Base-by-base conservation (phyloP, 1,284 basidiomycete genomes). In the Ustilago trichophora region DNA sequence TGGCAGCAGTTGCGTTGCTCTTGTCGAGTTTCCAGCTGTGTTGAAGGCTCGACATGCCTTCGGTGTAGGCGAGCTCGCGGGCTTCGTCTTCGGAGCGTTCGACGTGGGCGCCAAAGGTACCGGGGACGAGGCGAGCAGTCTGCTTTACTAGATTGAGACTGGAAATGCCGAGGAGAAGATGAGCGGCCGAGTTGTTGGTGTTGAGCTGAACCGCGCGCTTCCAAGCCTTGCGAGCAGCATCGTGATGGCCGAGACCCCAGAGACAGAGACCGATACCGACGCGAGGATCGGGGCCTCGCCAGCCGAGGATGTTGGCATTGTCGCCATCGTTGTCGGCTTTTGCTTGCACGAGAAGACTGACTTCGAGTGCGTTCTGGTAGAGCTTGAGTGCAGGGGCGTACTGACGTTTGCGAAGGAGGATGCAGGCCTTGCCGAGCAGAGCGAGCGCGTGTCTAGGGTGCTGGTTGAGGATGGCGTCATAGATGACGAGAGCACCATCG, bases 231-330 rank as follows among this genome's bases (percentile, higher is more conserved):
- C 73, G 48, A 22, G 79, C 79, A 15, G 76, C 64, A 36, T 73
- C 72, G 50, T 69, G 66, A 18, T 67, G 64, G 22, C 74, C 77
- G 15, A 80, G 58, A n/a, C 66, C 73, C 56, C 67, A 72, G 22
- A 80, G 73, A 36, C 73, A 78, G 46, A 81, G 71, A 29, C 79
- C 79, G 26, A 81, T 73, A 10, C 79, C 79, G 21, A 81, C 58
- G 19, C 79, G 74, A 19, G 79, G 70, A 36, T 81, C 79, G 18
- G 79, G 76, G 5, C 79, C 78, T 8, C 51, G 45, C 77, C 70
- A 71, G 13, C 55, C 52, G 22, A 70, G 49, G 6, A 29, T 45
- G 41, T 58, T 36, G 12, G 59, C 63, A 19, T 68, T 36, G 21
- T 58, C 58, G 13, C 35, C 55, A 2, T 60, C 48, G 29, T 36